Percentiles rank a stretch among this genome's conserved stretches.
Conservation (phyloP, 2,329 filamentous ascomycete genomes). For the Chaetomiaceae sp. region DNA sequence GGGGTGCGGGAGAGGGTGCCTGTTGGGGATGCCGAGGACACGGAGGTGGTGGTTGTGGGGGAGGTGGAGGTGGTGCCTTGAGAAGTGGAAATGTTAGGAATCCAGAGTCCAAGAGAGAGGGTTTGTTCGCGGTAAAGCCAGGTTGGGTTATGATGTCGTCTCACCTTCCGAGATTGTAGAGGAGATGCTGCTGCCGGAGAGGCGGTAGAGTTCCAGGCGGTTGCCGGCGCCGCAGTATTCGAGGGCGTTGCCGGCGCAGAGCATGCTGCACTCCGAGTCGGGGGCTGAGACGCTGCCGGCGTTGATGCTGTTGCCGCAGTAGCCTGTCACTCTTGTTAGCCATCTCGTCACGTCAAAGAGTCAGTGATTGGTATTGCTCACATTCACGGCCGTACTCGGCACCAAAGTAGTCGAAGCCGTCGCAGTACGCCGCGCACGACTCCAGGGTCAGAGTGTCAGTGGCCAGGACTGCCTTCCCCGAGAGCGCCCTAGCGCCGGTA, state of each 20-base stretch:
- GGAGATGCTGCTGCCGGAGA: conserved; percentile 21
- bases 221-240: conserved; percentile 38
- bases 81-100: neutral
- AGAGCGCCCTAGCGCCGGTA: conserved; percentile 34
- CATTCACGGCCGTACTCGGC: conserved; percentile 38
- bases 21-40: conserved; percentile 26
- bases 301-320: conserved; percentile 37
- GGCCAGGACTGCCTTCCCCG: conserved; percentile 29
- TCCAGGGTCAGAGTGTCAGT: conserved; percentile 38
- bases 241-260: conserved; percentile 33
- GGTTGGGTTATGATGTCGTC: neutral
- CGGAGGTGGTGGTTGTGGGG: conserved; percentile 23
- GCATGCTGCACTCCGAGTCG: conserved; percentile 36
- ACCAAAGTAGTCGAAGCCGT: conserved; percentile 36
- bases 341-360: neutral
- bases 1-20: conserved; percentile 35
- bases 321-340: conserved; percentile 28
- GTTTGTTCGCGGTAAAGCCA: neutral
- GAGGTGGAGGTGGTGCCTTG: conserved; percentile 16
- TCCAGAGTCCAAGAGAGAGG: neutral
- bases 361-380: conserved; percentile 10
- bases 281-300: conserved; percentile 31
- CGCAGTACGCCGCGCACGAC: conserved; percentile 35
- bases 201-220: conserved; percentile 36
- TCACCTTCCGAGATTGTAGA: conserved; percentile 16